A percentile compares a stretch with the other conserved stretches of the same genome.
These are phyloP conservation scores for Fusarium succisae DNA, from an alignment of 2,329 filamentous ascomycete species.

Conservation along the genomic window DNA sequence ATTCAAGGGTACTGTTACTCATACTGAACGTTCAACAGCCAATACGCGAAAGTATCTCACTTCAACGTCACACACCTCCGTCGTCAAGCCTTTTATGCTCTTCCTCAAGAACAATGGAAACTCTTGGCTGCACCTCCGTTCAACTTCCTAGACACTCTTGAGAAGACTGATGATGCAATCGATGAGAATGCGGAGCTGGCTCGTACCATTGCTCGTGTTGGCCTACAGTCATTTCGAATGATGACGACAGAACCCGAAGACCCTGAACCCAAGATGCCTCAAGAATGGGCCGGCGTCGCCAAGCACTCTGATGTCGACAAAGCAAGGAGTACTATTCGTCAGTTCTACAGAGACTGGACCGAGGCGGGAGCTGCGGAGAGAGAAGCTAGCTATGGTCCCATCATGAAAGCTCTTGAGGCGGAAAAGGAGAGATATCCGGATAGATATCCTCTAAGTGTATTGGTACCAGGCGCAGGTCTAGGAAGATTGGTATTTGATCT, in stretches of 20 bases:
- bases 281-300: slow-evolving; percentile 75
- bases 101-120: slow-evolving; percentile 85
- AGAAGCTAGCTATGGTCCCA: slow-evolving; percentile 77
- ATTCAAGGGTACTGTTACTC: background rate
- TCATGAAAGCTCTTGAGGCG: slow-evolving; percentile 70
- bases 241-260: slow-evolving; percentile 49
- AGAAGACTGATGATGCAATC: slow-evolving; percentile 85
- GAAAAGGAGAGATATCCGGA: slow-evolving; percentile 51
- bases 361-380: slow-evolving; percentile 78
- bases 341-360: slow-evolving; percentile 97
- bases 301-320: slow-evolving; percentile 85
- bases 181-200: slow-evolving; percentile 87
- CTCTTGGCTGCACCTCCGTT: slow-evolving; percentile 85
- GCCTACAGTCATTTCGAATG: slow-evolving; percentile 74
- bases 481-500: slow-evolving; percentile 91
- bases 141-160: slow-evolving; percentile 80
- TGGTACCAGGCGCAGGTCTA: slow-evolving; percentile 90
- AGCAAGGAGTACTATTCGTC: slow-evolving; percentile 88
- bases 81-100: slow-evolving; percentile 90
- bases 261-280: slow-evolving; percentile 59
- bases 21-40: slow-evolving; percentile 59
- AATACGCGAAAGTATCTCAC: slow-evolving; percentile 86
- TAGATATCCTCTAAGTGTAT: slow-evolving; percentile 65
- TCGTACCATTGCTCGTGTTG: slow-evolving; percentile 76
- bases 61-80: slow-evolving; percentile 91